These are phyloP conservation scores for Nicotiana benthamiana DNA, from an alignment of 257 asterid species.

Conservation along the genomic window DNA sequence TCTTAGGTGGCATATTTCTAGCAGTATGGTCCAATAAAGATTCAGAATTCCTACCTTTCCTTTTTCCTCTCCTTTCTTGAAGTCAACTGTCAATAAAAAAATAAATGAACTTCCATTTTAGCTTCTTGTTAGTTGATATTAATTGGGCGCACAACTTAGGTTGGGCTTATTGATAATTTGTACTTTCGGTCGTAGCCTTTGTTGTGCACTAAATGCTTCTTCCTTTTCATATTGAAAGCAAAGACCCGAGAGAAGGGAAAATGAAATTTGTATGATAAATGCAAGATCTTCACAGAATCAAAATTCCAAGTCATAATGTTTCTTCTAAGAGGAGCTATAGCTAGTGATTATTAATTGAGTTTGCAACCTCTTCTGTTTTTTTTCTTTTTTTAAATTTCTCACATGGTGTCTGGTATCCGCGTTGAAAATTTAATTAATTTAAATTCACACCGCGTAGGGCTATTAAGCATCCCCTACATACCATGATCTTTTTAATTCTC, in stretches of 20 bases:
- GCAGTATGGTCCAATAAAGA: neutral
- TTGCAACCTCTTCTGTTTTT: neutral
- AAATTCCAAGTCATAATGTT: neutral
- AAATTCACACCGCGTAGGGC: too few species aligned
- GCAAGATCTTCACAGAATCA: neutral
- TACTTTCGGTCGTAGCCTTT: neutral
- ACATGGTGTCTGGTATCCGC: too few species aligned
- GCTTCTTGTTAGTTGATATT: neutral
- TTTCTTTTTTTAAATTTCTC: too few species aligned
- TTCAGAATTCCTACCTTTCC: neutral
- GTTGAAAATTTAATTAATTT: too few species aligned
- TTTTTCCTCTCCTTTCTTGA: neutral
- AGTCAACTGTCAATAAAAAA: neutral
- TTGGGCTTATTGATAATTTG: neutral
- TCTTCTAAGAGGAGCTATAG: neutral
- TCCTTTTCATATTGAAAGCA: neutral
- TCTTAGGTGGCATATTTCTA: neutral
- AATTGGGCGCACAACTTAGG: slow-evolving; percentile 1
- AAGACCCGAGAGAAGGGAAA: neutral
- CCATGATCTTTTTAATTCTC: too few species aligned
- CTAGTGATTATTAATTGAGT: slow-evolving; percentile 4
- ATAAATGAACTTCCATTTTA: neutral
- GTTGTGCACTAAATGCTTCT: neutral
- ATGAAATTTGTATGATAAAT: neutral
- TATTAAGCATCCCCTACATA: too few species aligned